Evolutionary conservation across 2,329 filamentous ascomycete genomes (phyloP), one percentile per base, ranked within the genome.

Genomic region (Verticillium alfalfae): DNA sequence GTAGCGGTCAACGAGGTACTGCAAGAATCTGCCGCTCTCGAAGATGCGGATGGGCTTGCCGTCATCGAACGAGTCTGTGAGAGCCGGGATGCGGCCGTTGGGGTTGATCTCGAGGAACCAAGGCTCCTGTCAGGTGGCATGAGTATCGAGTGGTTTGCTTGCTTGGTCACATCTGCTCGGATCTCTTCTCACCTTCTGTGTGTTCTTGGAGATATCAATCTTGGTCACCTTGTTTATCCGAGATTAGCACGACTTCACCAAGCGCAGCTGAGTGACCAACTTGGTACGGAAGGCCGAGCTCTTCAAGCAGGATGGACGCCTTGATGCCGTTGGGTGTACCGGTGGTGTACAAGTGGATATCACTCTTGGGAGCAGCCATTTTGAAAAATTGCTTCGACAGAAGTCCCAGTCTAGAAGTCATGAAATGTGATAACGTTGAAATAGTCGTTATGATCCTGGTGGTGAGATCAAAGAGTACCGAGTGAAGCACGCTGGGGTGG

Each of bases 71-170:
- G 82, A 90, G 76, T 97, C 93, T 8, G 91, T 95, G 58, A 97
- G 70, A 62, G 93, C 93, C 4, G 93, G 93, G 69, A 97, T 96
- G 67, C 93, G 90, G 66, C 93, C 93, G 73, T 97, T 97, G 66
- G 93, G 93, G 76, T 97, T 97, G 78, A 97, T 96, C 59, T 88
- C 87, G 34, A 96, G 84, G 77, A 94, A 97, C 92, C 91, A 96
- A 16, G 85, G 86, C 74, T 94, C 79, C 72, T 77, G 61, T 15
- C 26, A 31, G 34, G 34, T 7, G 26, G 31, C 52, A 49, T 63
- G 37, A 56, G 55, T 15, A 16, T 45, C 8, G 26, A 31, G 3
- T 9, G 37, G 10, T 10, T 13, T 22, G 5, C 62, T 59, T 64
- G 66, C 62, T 59, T 64, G 66, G 37, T 22, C 1, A 31, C 4